Base-by-base conservation (phyloP, 495 filamentous ascomycete species). In the Neurospora discreta region DNA sequence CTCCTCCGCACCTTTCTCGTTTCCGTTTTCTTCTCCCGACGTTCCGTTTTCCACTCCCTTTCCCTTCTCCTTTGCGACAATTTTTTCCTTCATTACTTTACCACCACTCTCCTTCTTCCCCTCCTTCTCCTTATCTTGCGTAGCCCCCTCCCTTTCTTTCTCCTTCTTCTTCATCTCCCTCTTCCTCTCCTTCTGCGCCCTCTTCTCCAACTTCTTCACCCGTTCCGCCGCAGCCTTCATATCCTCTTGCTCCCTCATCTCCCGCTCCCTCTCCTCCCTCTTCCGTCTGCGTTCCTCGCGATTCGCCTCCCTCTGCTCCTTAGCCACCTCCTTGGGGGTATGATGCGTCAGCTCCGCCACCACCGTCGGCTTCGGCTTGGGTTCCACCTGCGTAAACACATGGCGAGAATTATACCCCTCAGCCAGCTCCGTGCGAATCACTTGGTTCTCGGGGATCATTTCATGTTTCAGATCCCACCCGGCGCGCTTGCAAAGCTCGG, bases 401-500 rank as follows among this genome's bases (percentile, higher is more conserved):
- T 90, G 90, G 77, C 92, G 84, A 78, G 89, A 91, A 70, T 83
- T 81, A 72, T 86, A 91, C 73, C 89, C 90, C 69, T 92, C 89
- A 30, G 87, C 85, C 41, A 86, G 73, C 73, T 74, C 77, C 15
- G 89, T 80, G 30, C 89, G 81, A 26, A 92, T 82, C n/a, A 87
- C 82, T 77, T 92, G 88, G 38, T 86, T 83, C 4, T 85, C 79
- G n/a, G 89, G 88, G 70, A 96, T 87, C 94, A 97, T 97, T 68
- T 92, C 87, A 77, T 98, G 94, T n/a, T 87, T 75, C 52, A 98
- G 79, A n/a, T 91, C 87, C 95, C 95, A 99, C 3, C 92, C 92
- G 2, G 90, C 91, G 16, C 92, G 86, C 33, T 91, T 88, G 77
- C 92, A 95, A 33, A 99, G 89, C 82, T 98, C 96, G 0, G 90